Percentiles rank a stretch among this genome's conserved stretches.
Conservation (phyloP, 1,284 basidiomycete species). For the Afroboletus lepidellus region DNA sequence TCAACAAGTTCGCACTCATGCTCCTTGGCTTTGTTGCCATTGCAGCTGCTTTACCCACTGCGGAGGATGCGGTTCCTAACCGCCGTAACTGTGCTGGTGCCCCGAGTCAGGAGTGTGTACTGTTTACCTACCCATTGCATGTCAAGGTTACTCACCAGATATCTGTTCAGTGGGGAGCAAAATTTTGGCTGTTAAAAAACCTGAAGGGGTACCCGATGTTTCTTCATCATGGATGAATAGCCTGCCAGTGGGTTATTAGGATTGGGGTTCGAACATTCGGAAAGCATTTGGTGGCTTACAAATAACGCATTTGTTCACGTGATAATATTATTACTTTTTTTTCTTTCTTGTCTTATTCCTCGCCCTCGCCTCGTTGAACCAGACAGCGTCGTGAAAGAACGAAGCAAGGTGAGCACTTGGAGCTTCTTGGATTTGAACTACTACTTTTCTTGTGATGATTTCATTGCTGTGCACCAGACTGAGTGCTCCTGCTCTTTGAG, state of each 20-base stretch:
- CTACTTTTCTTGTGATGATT: slow-evolving; percentile 29
- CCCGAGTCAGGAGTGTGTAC: neutral
- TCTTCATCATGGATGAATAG: no score
- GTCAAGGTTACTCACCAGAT: neutral
- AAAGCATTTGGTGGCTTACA: no score
- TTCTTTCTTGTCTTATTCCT: no score
- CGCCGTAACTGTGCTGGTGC: neutral
- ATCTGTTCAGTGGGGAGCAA: neutral
- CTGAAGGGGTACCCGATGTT: no score
- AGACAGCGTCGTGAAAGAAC: no score
- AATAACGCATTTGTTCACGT: no score
- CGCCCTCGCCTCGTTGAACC: no score
- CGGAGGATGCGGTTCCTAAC: neutral
- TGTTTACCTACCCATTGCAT: no score
- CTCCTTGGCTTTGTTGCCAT: slow-evolving; percentile 2
- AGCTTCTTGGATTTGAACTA: neutral
- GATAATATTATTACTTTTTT: no score
- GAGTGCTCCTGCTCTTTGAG: slow-evolving; percentile 35
- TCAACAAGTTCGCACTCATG: slow-evolving; percentile 9
- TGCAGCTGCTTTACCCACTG: slow-evolving; percentile 1
- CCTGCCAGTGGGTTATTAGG: no score
- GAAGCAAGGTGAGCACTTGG: neutral
- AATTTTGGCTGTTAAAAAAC: neutral
- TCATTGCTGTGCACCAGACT: slow-evolving; percentile 38
- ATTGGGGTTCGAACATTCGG: no score